Evolutionary conservation across 305 asterid species (phyloP), one percentile per base, ranked within the genome.

Genomic region (Fraxinus sp.): DNA sequence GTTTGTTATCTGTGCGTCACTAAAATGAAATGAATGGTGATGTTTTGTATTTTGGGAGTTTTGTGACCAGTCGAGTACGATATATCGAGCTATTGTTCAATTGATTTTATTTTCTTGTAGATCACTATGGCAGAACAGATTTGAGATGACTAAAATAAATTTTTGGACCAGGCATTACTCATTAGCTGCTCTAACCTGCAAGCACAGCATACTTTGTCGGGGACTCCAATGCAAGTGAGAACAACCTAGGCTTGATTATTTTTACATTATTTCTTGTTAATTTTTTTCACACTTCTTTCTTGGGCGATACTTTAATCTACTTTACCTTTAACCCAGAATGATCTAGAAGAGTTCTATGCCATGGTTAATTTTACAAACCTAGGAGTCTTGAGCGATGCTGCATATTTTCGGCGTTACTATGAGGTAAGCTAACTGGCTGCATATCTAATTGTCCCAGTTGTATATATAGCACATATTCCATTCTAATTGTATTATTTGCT

Each of bases 161-260:
- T 74, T 83, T 64, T 85, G 88, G 82, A 85, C 83, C 95, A 96
- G 99, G 98, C 32, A 28, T n/a, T n/a, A n/a, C n/a, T n/a, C 98
- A 39, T 85, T 96, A 90, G 99, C 98, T 90, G 86, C 96, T 82
- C 86, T 96, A 85, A 85, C 97, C 81, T 95, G 99, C 93, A 91
- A 86, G 80, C 95, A 97, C 7, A 95, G 98, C 84, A 90, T 96
- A 85, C 87, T 95, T 83, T 96, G 88, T 93, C 97, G 36, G 99
- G 98, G 88, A 96, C 98, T 84, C 99, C 98, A 75, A 95, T 96
- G 98, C 99, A 96, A 88, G 99, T 96, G 87, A 89, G 98, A 55
- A 79, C 78, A 74, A 20, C 80, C 85, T 79, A 22, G 16, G 55
- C 46, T 73, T 77, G 77, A 72, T 85, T 82, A 36, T 78, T 16